A percentile compares a stretch with the other conserved stretches of the same genome.
Evolutionary conservation across 768 basidiomycete genomes (phyloP).

Genomic region (Leccinellum luteum): DNA sequence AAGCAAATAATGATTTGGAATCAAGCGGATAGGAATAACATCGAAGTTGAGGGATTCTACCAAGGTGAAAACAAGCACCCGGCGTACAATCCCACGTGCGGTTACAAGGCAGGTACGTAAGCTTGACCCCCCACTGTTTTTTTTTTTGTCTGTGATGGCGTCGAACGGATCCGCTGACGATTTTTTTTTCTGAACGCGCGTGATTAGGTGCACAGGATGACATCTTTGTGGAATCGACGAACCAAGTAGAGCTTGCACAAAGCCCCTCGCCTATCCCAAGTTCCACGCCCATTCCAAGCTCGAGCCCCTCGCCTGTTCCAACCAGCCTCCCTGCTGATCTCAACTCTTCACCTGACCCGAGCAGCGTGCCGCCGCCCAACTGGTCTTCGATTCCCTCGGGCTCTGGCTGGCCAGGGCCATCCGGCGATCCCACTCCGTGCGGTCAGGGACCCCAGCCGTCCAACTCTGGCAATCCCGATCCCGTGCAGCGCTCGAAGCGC

Average conservation of each 20-base stretch:
- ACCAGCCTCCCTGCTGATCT: background rate
- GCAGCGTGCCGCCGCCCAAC: background rate
- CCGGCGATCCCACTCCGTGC: background rate
- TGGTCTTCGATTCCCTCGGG: background rate
- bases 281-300: background rate
- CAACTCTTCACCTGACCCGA: background rate
- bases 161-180: background rate
- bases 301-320: background rate
- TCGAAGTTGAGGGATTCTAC: slow-evolving; percentile 1
- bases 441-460: background rate
- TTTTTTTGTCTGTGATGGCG: background rate
- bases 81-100: slow-evolving; percentile 13
- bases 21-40: slow-evolving; percentile 7
- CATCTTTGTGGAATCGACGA: slow-evolving; percentile 8
- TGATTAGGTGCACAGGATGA: slow-evolving; percentile 16
- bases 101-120: slow-evolving; percentile 12
- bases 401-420: background rate
- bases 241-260: no score
- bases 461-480: background rate
- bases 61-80: background rate
- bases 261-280: background rate
- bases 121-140: background rate
- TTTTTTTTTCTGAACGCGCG: background rate
- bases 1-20: slow-evolving; percentile 6
- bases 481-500: background rate